Percentiles rank a stretch among this genome's conserved stretches.
These are phyloP conservation scores for Nothophaeocryptopus gaeumannii DNA, from an alignment of 2,329 filamentous ascomycete genomes.

Conservation along the genomic window DNA sequence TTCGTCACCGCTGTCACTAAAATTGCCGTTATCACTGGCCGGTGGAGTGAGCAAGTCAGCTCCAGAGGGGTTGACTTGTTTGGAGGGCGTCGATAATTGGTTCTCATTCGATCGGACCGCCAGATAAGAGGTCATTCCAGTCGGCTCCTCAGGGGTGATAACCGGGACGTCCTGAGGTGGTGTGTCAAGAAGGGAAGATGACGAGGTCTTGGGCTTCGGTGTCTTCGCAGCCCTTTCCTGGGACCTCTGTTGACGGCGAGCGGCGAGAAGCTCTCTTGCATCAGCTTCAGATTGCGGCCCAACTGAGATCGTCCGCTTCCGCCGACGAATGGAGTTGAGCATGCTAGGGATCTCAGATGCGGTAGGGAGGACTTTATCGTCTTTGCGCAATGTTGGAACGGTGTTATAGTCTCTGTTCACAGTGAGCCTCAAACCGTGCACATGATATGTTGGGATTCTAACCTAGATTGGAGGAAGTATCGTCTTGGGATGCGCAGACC, in stretches of 20 bases:
- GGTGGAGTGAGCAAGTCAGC: slow-evolving; percentile 38
- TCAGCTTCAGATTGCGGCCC: slow-evolving; percentile 95
- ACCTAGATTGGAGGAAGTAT: slow-evolving; percentile 86
- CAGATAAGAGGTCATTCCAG: slow-evolving; percentile 14
- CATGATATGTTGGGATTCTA: slow-evolving; percentile 29
- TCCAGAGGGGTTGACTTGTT: slow-evolving; percentile 29
- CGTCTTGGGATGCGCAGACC: slow-evolving; percentile 79
- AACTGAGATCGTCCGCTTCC: slow-evolving; percentile 79
- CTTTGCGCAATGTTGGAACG: slow-evolving; percentile 68
- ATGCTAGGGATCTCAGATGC: slow-evolving; percentile 84
- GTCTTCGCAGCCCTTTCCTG: slow-evolving; percentile 36
- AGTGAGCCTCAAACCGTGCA: neutral
- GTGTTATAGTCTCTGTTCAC: slow-evolving; percentile 71
- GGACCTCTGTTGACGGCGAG: slow-evolving; percentile 68
- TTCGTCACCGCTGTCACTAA: slow-evolving; percentile 34
- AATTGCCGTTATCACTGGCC: slow-evolving; percentile 29
- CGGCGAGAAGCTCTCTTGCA: slow-evolving; percentile 91
- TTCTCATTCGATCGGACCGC: slow-evolving; percentile 7
- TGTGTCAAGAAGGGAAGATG: slow-evolving; percentile 8
- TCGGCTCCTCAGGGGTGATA: slow-evolving; percentile 17
- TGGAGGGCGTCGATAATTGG: slow-evolving; percentile 32
- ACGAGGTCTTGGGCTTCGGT: slow-evolving; percentile 10
- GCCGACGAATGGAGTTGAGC: slow-evolving; percentile 75
- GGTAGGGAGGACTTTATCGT: slow-evolving; percentile 85
- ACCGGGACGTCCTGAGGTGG: slow-evolving; percentile 3